phyloP scores from a whole-genome alignment of 305 asterid species.

The Withania somnifera region DNA sequence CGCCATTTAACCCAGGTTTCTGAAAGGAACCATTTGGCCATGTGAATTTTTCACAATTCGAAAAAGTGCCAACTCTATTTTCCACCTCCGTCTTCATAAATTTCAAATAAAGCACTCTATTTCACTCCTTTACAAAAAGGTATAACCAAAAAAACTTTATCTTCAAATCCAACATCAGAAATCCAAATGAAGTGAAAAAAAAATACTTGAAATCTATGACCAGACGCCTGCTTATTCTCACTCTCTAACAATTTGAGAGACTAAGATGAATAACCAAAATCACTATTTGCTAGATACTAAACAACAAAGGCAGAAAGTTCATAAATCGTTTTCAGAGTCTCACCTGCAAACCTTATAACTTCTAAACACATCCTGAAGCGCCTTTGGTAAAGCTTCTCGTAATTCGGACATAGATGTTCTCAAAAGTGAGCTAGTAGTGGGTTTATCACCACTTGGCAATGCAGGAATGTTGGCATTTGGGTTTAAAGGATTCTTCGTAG shows the following conservation, averaged over 20 bases:
- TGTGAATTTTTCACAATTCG: not conserved
- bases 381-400: slow-evolving; percentile 52
- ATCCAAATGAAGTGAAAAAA: not conserved
- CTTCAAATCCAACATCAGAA: not conserved
- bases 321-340: slow-evolving; percentile 6
- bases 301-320: not conserved
- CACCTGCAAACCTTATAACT: slow-evolving; percentile 77
- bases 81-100: not conserved
- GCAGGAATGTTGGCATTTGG: slow-evolving; percentile 19
- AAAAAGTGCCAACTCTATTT: not conserved
- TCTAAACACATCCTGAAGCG: slow-evolving; percentile 54
- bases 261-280: not conserved
- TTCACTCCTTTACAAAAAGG: not conserved
- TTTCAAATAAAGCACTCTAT: not conserved
- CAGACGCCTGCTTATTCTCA: not conserved
- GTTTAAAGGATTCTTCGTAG: slow-evolving; percentile 20
- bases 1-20: not conserved
- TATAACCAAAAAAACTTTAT: not conserved
- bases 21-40: not conserved
- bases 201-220: not conserved
- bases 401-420: slow-evolving; percentile 45
- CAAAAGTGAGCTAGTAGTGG: slow-evolving; percentile 23
- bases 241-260: not conserved
- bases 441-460: slow-evolving; percentile 20
- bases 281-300: slow-evolving; percentile 2